Percentiles rank a stretch among this genome's conserved stretches.
phyloP scores from a whole-genome alignment of 495 filamentous ascomycete species.

The Endocarpon pusillum region DNA sequence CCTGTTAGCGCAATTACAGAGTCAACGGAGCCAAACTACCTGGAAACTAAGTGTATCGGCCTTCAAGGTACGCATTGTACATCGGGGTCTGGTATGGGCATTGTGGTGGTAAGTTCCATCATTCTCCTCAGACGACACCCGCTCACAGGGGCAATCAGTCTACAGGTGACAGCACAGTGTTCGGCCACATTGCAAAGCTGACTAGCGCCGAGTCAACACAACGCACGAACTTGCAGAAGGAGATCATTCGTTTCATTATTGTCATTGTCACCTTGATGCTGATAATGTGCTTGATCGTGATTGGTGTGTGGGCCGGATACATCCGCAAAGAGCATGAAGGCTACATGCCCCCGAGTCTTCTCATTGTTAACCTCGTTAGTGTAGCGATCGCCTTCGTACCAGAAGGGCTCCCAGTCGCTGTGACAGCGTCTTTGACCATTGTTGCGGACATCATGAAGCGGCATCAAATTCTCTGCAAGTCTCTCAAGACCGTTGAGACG shows the following conservation, averaged over 20 bases:
- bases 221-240: conserved; percentile 47
- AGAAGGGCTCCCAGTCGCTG: conserved; percentile 49
- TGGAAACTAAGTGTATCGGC: conserved; percentile 58
- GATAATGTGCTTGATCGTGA: conserved; percentile 32
- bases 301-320: conserved; percentile 48
- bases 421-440: conserved; percentile 44
- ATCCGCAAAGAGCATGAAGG: conserved; percentile 36
- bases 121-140: too few relatives aligned
- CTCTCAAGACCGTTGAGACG: conserved; percentile 51
- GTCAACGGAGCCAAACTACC: conserved; percentile 48
- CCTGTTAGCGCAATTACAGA: conserved; percentile 43
- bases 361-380: conserved; percentile 50
- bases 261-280: conserved; percentile 42
- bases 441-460: conserved; percentile 43
- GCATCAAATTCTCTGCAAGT: conserved; percentile 48
- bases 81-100: conserved; percentile 43
- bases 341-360: conserved; percentile 50
- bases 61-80: conserved; percentile 54
- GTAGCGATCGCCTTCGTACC: conserved; percentile 60
- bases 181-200: conserved; percentile 52
- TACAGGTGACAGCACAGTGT: conserved; percentile 43
- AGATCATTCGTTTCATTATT: conserved; percentile 47
- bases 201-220: conserved; percentile 43
- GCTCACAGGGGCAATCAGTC: too few relatives aligned
- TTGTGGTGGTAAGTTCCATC: conserved; percentile 46